Evolutionary conservation across 768 basidiomycete species (phyloP).

Genomic region (Gelatoporia subvermispora): DNA sequence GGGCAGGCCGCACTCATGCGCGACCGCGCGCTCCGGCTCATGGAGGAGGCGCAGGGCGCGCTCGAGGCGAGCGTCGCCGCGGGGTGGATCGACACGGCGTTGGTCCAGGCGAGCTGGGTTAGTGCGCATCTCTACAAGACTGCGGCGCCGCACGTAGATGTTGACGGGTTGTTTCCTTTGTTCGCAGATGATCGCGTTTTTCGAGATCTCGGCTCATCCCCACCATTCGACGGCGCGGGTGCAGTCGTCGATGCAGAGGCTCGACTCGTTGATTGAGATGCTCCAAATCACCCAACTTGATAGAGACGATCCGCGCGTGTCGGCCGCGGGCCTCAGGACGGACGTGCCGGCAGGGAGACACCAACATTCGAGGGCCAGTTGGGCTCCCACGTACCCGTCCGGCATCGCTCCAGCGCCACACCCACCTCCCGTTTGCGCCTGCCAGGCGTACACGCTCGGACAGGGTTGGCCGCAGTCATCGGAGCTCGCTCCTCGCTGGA

Average conservation of each 20-base stretch:
- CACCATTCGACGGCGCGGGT: conserved; percentile 48
- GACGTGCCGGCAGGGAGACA: not conserved
- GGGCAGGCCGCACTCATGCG: conserved; percentile 42
- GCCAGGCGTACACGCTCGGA: conserved; percentile 43
- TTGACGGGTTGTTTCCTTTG: not conserved
- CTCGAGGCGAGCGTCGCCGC: conserved; percentile 68
- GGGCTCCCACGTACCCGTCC: not conserved
- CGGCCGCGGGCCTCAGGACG: conserved; percentile 8
- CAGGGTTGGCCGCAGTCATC: conserved; percentile 43
- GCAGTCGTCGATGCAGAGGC: conserved; percentile 50
- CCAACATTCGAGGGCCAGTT: not conserved
- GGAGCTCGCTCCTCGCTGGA: conserved; percentile 60
- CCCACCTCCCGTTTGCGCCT: conserved; percentile 13
- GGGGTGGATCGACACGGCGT: conserved; percentile 67
- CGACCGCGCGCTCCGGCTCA: conserved; percentile 50
- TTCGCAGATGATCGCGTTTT: conserved; percentile 59
- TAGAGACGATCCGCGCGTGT: conserved; percentile 41
- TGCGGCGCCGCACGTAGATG: not conserved
- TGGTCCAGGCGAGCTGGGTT: conserved; percentile 66
- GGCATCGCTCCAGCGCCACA: not conserved
- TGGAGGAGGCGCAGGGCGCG: conserved; percentile 65
- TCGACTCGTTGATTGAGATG: conserved; percentile 62
- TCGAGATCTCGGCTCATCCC: conserved; percentile 70
- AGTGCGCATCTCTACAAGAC: not conserved
- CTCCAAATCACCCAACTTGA: conserved; percentile 59